phyloP scores from a whole-genome alignment of 768 basidiomycete species.

The Pleurotus tuoliensis region DNA sequence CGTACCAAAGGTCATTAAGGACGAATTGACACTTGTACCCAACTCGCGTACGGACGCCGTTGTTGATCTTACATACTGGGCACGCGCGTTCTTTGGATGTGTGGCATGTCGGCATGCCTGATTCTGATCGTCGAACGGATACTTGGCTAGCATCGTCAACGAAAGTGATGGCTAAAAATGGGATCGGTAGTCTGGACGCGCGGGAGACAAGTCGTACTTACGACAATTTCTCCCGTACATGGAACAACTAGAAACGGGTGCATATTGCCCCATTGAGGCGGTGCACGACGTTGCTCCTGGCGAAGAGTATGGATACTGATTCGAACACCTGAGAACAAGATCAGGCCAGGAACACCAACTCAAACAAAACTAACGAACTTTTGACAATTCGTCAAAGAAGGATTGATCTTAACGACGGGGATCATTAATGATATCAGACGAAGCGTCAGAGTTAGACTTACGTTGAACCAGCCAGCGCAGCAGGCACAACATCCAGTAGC shows the following conservation, averaged over 20 bases:
- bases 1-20: slow-evolving; percentile 22
- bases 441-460: slow-evolving; percentile 3
- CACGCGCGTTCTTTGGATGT: slow-evolving; percentile 19
- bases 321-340: slow-evolving; percentile 16
- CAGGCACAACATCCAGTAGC: slow-evolving; percentile 23
- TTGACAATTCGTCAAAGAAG: slow-evolving; percentile 16
- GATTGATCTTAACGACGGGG: background rate
- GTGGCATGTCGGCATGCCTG: slow-evolving; percentile 14
- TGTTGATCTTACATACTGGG: slow-evolving; percentile 16
- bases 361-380: slow-evolving; percentile 7
- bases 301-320: slow-evolving; percentile 19
- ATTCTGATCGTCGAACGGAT: slow-evolving; percentile 8
- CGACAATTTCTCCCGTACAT: slow-evolving; percentile 17
- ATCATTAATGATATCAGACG: too few relatives aligned
- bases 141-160: slow-evolving; percentile 7
- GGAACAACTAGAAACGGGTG: slow-evolving; percentile 11
- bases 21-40: slow-evolving; percentile 22
- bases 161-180: slow-evolving; percentile 7
- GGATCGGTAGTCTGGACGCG: background rate
- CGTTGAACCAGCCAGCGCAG: slow-evolving; percentile 24
- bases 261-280: slow-evolving; percentile 14
- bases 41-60: slow-evolving; percentile 8
- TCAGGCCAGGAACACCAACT: background rate
- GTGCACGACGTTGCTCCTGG: slow-evolving; percentile 21
- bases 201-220: slow-evolving; percentile 7